phyloP scores from a whole-genome alignment of 129 eudicot species.

The Tanacetum coccineum region DNA sequence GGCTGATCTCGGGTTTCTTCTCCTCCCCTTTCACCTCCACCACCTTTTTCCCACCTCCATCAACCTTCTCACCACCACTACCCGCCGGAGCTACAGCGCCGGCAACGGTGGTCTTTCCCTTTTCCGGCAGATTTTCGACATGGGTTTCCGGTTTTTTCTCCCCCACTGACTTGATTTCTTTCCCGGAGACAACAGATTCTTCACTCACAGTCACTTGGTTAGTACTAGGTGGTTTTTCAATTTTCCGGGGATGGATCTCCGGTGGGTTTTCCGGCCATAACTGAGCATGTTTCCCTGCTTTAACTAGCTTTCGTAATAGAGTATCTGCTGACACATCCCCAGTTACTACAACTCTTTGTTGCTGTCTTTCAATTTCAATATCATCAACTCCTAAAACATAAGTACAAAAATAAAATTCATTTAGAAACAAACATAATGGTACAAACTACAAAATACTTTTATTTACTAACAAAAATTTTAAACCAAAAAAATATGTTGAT shows the following conservation, averaged over 20 bases:
- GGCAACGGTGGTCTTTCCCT: background rate
- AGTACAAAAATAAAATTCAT: background rate
- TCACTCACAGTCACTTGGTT: background rate
- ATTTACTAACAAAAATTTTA: too few relatives aligned
- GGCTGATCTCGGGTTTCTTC: slow-evolving; percentile 39
- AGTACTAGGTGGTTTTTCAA: slow-evolving; percentile 18
- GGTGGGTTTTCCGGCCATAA: slow-evolving; percentile 42
- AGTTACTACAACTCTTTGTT: slow-evolving; percentile 46
- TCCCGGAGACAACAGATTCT: slow-evolving; percentile 3
- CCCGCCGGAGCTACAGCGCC: slow-evolving; percentile 2
- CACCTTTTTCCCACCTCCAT: slow-evolving; percentile 16
- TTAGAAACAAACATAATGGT: too few relatives aligned
- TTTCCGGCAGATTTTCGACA: slow-evolving; percentile 12
- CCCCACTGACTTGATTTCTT: slow-evolving; percentile 21
- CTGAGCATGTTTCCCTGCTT: slow-evolving; percentile 60
- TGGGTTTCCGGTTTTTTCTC: background rate
- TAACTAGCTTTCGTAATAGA: slow-evolving; percentile 44
- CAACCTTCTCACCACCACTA: slow-evolving; percentile 10
- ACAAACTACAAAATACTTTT: too few relatives aligned
- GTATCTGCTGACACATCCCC: slow-evolving; percentile 44
- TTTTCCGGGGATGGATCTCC: background rate
- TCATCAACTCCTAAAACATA: slow-evolving; percentile 41
- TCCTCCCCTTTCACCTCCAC: slow-evolving; percentile 31
- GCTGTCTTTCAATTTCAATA: slow-evolving; percentile 44
- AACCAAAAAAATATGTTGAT: too few relatives aligned